A percentile compares a stretch with the other conserved stretches of the same genome.
Evolutionary conservation across 148 eudicot genomes (phyloP).

Genomic region (Drosera capensis): DNA sequence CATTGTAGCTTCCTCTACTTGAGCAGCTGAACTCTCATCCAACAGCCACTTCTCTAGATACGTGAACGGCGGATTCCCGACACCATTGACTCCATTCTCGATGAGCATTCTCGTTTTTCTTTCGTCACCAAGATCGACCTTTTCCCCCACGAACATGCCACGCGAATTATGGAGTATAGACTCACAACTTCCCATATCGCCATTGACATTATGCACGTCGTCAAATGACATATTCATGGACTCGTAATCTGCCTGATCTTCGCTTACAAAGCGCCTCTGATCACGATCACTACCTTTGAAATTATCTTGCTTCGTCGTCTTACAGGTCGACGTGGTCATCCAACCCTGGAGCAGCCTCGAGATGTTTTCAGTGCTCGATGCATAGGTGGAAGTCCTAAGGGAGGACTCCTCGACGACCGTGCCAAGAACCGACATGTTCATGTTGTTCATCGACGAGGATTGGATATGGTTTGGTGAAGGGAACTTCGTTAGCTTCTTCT

Average conservation of each 20-base stretch:
- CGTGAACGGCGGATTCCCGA: conserved; percentile 44
- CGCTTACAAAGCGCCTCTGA: not conserved
- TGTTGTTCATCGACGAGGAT: not conserved
- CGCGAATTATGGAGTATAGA: too few species aligned
- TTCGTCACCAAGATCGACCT: too few species aligned
- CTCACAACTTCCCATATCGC: too few species aligned
- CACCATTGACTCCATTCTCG: not conserved
- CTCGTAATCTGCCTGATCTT: too few species aligned
- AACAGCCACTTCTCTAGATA: conserved; percentile 77
- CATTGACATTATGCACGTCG: too few species aligned
- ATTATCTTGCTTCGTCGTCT: conserved; percentile 5
- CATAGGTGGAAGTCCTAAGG: conserved; percentile 23
- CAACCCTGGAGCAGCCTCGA: conserved; percentile 79
- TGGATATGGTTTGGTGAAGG: conserved; percentile 22
- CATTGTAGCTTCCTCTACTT: conserved; percentile 42
- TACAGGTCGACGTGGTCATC: conserved; percentile 57
- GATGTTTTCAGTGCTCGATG: conserved; percentile 90
- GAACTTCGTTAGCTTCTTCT: conserved; percentile 66
- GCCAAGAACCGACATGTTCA: conserved; percentile 5
- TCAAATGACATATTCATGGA: too few species aligned
- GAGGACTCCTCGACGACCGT: conserved; percentile 4
- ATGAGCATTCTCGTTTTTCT: conserved; percentile 3
- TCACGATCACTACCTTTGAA: not conserved
- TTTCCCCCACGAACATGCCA: too few species aligned
- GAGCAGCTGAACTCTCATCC: conserved; percentile 46